A percentile compares a stretch with the other conserved stretches of the same genome.
Evolutionary conservation across 1,139 yeast species (phyloP).

Genomic region (Zygoascus meyerae): DNA sequence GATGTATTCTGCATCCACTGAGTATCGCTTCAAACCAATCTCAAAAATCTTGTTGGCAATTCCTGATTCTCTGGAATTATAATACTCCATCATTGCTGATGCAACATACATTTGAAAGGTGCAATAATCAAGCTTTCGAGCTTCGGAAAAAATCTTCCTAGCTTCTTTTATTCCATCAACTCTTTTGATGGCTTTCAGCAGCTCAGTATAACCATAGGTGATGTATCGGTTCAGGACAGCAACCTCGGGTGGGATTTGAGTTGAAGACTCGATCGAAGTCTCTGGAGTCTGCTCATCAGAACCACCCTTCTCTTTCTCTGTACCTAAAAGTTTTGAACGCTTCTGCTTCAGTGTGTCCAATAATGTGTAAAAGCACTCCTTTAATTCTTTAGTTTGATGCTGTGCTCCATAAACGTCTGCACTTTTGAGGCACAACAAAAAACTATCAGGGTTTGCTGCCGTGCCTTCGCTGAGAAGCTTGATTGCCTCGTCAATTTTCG

Average conservation of each 20-base stretch:
- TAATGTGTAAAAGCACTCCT: slow-evolving; percentile 46
- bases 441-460: slow-evolving; percentile 64
- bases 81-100: slow-evolving; percentile 77
- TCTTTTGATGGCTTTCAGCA: slow-evolving; percentile 37
- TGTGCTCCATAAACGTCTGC: slow-evolving; percentile 67
- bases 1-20: slow-evolving; percentile 51
- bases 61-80: slow-evolving; percentile 51
- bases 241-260: slow-evolving; percentile 9
- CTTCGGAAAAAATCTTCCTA: slow-evolving; percentile 51
- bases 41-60: slow-evolving; percentile 77
- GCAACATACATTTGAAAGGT: slow-evolving; percentile 77
- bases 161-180: slow-evolving; percentile 38
- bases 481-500: slow-evolving; percentile 29
- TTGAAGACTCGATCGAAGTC: not conserved
- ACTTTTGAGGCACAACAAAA: slow-evolving; percentile 58
- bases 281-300: slow-evolving; percentile 3
- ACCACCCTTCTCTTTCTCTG: not conserved
- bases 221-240: slow-evolving; percentile 26
- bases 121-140: slow-evolving; percentile 59
- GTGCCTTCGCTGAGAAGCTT: slow-evolving; percentile 52
- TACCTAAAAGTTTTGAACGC: slow-evolving; percentile 3
- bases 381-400: slow-evolving; percentile 48
- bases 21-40: slow-evolving; percentile 62
- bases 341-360: slow-evolving; percentile 33
- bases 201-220: slow-evolving; percentile 33